Conservation (phyloP, 2,329 filamentous ascomycete species). For the Diaporthe amygdali region DNA sequence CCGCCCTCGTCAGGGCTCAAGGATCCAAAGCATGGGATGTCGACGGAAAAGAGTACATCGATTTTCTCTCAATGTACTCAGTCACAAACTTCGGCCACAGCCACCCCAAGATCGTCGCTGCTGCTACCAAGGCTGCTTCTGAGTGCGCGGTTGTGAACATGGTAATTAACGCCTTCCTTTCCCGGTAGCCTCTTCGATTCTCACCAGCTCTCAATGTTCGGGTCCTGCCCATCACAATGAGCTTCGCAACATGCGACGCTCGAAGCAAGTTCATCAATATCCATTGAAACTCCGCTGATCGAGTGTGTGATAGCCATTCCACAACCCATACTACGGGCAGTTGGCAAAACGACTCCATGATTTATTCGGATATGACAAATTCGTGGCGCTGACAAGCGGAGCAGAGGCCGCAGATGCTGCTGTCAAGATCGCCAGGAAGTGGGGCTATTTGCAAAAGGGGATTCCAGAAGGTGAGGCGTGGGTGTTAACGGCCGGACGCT, state of each 20-base stretch:
- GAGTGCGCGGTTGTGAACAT: constrained; percentile 10
- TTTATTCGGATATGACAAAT: constrained; percentile 2
- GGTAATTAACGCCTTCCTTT: not conserved
- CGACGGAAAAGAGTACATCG: constrained; percentile 21
- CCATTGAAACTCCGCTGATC: not conserved
- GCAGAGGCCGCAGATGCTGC: constrained; percentile 8
- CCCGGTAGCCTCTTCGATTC: too few species aligned
- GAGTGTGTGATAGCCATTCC: not conserved
- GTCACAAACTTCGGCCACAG: constrained; percentile 25
- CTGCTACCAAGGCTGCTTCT: constrained; percentile 5
- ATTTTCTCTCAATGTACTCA: constrained; percentile 20
- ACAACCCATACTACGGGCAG: not conserved
- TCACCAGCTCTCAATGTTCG: too few species aligned
- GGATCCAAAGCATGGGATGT: constrained; percentile 22
- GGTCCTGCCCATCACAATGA: not conserved
- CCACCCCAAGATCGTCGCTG: constrained; percentile 21
- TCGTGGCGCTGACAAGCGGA: constrained; percentile 6
- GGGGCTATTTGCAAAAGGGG: not conserved
- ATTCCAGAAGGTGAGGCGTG: not conserved
- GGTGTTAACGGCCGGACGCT: not conserved
- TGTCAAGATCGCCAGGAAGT: constrained; percentile 9
- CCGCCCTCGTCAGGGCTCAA: constrained; percentile 15
- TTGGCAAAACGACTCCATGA: constrained; percentile 8
- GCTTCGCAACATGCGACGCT: too few species aligned
- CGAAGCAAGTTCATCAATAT: not conserved